A percentile compares a stretch with the other conserved stretches of the same genome.
Conservation (phyloP, 2,329 filamentous ascomycete genomes). For the Fusarium duplospermum region DNA sequence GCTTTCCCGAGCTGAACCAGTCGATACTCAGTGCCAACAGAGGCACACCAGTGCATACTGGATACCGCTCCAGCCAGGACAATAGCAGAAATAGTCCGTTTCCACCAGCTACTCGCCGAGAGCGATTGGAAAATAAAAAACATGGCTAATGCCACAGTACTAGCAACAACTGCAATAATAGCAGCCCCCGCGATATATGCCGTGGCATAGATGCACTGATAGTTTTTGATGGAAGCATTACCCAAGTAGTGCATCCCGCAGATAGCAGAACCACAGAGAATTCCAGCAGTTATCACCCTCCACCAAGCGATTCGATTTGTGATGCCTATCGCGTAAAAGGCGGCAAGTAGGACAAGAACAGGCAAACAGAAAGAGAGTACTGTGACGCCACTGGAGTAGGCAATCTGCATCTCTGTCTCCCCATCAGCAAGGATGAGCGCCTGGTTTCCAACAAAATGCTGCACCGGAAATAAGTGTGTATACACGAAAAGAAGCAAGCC, state of each 20-base stretch:
- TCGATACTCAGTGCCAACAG: not conserved
- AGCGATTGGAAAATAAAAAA: not conserved
- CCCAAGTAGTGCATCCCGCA: not conserved
- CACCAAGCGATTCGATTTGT: not conserved
- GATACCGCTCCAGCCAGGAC: not conserved
- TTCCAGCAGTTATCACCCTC: not conserved
- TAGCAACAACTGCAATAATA: not conserved
- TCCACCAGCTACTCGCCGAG: not conserved
- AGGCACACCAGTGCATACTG: not conserved
- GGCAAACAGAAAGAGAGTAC: too few species aligned
- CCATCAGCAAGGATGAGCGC: too few species aligned
- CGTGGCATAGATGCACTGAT: not conserved
- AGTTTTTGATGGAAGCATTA: not conserved
- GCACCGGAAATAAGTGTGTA: too few species aligned
- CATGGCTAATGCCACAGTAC: not conserved
- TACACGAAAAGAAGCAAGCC: too few species aligned
- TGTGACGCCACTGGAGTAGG: too few species aligned
- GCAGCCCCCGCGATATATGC: not conserved
- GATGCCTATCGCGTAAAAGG: not conserved
- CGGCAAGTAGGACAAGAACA: not conserved
- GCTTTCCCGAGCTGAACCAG: not conserved
- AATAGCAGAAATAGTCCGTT: not conserved
- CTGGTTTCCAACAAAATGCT: too few species aligned
- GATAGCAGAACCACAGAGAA: not conserved
- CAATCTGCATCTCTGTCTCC: too few species aligned